phyloP scores from a whole-genome alignment of 768 basidiomycete species.

The Mycena floridula region DNA sequence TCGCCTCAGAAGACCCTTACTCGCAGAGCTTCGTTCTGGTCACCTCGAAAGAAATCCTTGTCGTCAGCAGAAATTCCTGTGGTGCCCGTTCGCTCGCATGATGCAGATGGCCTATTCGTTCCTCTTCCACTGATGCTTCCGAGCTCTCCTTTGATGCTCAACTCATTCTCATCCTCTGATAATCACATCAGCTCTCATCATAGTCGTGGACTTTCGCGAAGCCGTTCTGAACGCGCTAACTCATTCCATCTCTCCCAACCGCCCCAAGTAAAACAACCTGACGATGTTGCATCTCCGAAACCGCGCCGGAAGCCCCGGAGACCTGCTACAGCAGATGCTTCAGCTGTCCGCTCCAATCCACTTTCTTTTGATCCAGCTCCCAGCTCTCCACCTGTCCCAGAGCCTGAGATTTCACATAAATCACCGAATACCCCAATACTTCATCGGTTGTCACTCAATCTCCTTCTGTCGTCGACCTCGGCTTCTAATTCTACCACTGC shows the following conservation, averaged over 20 bases:
- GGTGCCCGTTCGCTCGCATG: constrained; percentile 1
- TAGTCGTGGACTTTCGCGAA: constrained; percentile 32
- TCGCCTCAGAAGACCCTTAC: constrained; percentile 33
- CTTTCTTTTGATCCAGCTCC: constrained; percentile 2
- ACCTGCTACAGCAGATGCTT: constrained; percentile 6
- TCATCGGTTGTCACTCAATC: constrained; percentile 62
- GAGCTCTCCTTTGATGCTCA: constrained; percentile 38
- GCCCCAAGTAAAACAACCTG: not conserved
- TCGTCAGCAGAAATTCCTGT: constrained; percentile 10
- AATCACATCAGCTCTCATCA: constrained; percentile 11
- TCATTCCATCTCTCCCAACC: not conserved
- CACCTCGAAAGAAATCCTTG: constrained; percentile 36
- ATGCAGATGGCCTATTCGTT: constrained; percentile 17
- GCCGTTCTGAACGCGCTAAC: constrained; percentile 31
- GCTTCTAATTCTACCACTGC: constrained; percentile 23
- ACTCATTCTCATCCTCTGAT: constrained; percentile 10
- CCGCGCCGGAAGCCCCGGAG: constrained; percentile 1
- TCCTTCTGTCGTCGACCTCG: constrained; percentile 48
- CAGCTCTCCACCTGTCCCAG: constrained; percentile 12
- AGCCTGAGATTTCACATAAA: constrained; percentile 26
- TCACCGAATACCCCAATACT: constrained; percentile 66
- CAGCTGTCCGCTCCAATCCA: not conserved
- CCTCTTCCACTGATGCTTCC: constrained; percentile 34
- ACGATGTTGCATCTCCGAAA: not conserved
- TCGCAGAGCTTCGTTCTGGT: constrained; percentile 67